Percentiles rank a stretch among this genome's conserved stretches.
phyloP scores from a whole-genome alignment of 345 rosid genomes.

The Aegle marmelos region DNA sequence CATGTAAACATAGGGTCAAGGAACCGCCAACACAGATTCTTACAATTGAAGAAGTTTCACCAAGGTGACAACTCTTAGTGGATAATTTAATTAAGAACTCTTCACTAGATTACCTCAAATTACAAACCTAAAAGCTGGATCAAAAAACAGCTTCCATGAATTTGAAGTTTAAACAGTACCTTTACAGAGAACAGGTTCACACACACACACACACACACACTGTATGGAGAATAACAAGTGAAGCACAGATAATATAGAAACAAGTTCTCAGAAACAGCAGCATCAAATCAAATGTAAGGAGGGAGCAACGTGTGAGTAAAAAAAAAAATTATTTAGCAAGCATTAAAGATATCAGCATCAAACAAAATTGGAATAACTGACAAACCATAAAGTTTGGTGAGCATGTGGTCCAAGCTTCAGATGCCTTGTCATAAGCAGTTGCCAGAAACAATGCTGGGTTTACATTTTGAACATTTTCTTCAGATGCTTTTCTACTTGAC shows the following conservation, averaged over 20 bases:
- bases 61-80: background rate
- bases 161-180: background rate
- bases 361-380: conserved; percentile 20
- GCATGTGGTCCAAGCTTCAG: conserved; percentile 82
- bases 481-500: conserved; percentile 58
- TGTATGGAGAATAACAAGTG: background rate
- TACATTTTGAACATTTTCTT: conserved; percentile 44
- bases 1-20: background rate
- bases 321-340: background rate
- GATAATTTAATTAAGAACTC: background rate
- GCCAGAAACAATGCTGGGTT: conserved; percentile 80
- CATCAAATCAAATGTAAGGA: background rate
- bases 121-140: background rate
- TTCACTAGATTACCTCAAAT: background rate
- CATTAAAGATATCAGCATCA: background rate
- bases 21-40: background rate
- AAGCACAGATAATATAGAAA: background rate
- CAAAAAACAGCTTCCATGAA: background rate
- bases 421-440: conserved; percentile 83
- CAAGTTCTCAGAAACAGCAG: background rate
- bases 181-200: background rate
- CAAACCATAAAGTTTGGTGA: conserved; percentile 73
- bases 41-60: background rate
- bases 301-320: background rate
- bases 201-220: too few relatives aligned